Percentiles rank a stretch among this genome's conserved stretches.
Conservation (phyloP, 805 yeast genomes). For the Saccharomycopsis sp. region DNA sequence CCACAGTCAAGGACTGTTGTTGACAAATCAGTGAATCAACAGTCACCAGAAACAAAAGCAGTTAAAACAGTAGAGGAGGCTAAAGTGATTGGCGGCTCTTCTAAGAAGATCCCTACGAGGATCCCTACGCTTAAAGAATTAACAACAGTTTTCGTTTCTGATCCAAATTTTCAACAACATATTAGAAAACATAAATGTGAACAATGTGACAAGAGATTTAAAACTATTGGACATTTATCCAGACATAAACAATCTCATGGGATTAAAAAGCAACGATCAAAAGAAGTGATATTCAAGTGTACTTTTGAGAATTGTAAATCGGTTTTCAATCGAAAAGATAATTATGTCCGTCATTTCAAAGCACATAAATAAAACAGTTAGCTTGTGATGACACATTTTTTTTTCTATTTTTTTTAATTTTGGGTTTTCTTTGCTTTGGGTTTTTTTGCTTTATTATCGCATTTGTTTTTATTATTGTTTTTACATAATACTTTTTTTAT, state of each 20-base stretch:
- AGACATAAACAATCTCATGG: constrained; percentile 14
- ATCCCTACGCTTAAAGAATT: constrained; percentile 7
- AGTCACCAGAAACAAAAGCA: no score
- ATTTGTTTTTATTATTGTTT: no score
- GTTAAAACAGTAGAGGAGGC: no score
- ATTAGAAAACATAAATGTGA: constrained; percentile 15
- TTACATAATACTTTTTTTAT: no score
- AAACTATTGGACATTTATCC: constrained; percentile 14
- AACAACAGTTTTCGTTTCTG: constrained; percentile 17
- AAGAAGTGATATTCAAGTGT: background rate
- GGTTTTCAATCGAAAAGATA: constrained; percentile 5
- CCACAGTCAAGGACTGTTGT: no score
- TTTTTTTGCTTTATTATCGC: no score
- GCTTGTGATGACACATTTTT: no score
- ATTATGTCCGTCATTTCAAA: constrained; percentile 4
- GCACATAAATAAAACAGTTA: no score
- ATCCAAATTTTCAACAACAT: constrained; percentile 17
- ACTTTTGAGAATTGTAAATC: constrained; percentile 1
- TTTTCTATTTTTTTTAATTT: no score
- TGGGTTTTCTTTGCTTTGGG: no score
- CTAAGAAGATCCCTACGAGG: background rate
- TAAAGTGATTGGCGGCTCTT: no score
- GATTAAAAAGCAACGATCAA: background rate
- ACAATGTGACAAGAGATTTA: constrained; percentile 17
- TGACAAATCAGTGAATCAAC: no score